Evolutionary conservation across 2,329 filamentous ascomycete species (phyloP).

Genomic region (Aspergillus aculeatinus): DNA sequence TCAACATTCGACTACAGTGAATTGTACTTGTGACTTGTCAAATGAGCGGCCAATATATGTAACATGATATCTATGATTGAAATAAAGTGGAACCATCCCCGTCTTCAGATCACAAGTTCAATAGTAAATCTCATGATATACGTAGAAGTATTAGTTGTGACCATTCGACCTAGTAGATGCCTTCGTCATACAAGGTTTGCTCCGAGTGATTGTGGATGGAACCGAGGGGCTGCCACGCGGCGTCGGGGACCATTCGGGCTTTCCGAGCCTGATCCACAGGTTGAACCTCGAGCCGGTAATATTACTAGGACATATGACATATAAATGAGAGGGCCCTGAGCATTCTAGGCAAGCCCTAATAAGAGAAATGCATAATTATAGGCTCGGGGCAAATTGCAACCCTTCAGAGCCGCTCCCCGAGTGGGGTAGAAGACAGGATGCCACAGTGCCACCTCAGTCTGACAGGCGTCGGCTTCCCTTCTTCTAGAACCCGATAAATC

Average conservation of each 20-base stretch:
- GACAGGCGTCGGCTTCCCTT: background rate
- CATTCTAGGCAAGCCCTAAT: background rate
- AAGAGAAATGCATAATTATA: background rate
- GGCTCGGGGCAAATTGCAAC: background rate
- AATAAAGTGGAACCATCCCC: too few species aligned
- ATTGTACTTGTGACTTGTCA: background rate
- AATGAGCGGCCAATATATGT: background rate
- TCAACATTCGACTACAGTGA: background rate
- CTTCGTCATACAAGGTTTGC: too few species aligned
- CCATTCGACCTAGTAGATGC: background rate
- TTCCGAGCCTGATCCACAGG: background rate
- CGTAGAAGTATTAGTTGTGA: too few species aligned
- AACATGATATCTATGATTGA: background rate
- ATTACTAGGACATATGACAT: background rate
- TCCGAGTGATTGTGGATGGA: background rate
- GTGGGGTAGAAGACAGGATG: background rate
- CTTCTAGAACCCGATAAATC: background rate
- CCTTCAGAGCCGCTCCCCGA: background rate
- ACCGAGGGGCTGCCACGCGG: background rate
- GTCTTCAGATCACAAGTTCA: background rate
- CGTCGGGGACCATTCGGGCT: constrained; percentile 4
- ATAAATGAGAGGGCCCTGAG: background rate
- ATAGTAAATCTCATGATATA: too few species aligned
- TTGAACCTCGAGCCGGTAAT: background rate
- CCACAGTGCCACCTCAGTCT: background rate